These are phyloP conservation scores for Lactarius psammicola DNA, from an alignment of 768 basidiomycete genomes.

Conservation along the genomic window DNA sequence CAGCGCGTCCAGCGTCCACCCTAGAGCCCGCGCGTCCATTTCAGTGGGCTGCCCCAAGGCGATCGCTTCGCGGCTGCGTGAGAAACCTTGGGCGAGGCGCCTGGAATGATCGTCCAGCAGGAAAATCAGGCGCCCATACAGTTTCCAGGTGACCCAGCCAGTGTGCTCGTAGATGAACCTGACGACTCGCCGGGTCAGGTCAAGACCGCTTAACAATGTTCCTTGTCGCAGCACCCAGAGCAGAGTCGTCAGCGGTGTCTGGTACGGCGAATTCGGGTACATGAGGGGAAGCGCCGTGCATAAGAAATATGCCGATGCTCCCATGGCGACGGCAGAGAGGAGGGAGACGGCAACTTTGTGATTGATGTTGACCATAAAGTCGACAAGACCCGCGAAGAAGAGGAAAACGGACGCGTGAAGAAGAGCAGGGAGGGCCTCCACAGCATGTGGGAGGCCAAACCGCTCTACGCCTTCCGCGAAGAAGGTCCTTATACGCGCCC, in stretches of 20 bases:
- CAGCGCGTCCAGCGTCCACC: constrained; percentile 14
- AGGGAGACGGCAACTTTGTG: constrained; percentile 17
- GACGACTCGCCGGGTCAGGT: constrained; percentile 9
- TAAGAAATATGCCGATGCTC: constrained; percentile 18
- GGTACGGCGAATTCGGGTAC: constrained; percentile 24
- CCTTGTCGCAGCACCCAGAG: constrained; percentile 14
- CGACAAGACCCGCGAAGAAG: constrained; percentile 27
- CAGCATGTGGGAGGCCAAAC: constrained; percentile 24
- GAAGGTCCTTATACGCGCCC: constrained; percentile 27
- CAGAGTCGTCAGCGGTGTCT: constrained; percentile 23
- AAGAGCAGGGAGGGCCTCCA: constrained; percentile 26
- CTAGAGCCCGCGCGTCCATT: constrained; percentile 20
- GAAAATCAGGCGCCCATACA: constrained; percentile 12
- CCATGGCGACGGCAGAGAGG: constrained; percentile 19
- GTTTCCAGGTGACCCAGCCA: constrained; percentile 5
- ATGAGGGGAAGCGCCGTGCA: constrained; percentile 20
- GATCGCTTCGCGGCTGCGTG: constrained; percentile 9
- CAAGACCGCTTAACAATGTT: background rate
- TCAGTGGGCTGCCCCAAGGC: constrained; percentile 11
- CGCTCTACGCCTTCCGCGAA: constrained; percentile 24
- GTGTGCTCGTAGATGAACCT: constrained; percentile 15
- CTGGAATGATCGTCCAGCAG: constrained; percentile 9
- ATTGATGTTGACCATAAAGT: constrained; percentile 23
- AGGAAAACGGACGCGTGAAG: constrained; percentile 27
- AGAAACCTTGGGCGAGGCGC: constrained; percentile 15